phyloP scores from a whole-genome alignment of 106 monocot genomes.

The Allium sativum region DNA sequence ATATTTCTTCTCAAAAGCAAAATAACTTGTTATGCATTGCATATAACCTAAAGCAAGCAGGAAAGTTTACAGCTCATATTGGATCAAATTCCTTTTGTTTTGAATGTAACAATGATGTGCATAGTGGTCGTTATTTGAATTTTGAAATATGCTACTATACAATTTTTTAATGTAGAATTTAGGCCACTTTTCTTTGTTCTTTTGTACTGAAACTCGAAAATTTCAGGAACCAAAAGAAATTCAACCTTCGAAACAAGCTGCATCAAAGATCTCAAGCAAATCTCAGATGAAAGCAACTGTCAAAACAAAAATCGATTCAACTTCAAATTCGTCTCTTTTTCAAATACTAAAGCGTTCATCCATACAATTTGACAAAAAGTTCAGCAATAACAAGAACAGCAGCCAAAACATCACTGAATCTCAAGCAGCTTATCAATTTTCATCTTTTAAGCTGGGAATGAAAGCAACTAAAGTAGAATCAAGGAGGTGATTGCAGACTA shows the following conservation, averaged over 20 bases:
- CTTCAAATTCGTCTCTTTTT: slow-evolving; percentile 48
- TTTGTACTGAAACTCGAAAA: slow-evolving; percentile 1
- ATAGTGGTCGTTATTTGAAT: no score
- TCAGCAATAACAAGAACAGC: not conserved
- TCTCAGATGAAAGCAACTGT: slow-evolving; percentile 34
- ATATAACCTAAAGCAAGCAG: no score
- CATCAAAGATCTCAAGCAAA: slow-evolving; percentile 18
- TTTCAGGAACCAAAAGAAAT: slow-evolving; percentile 34
- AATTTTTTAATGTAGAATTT: not conserved
- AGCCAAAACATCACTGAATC: slow-evolving; percentile 21
- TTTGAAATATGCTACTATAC: not conserved
- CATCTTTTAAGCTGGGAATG: slow-evolving; percentile 43
- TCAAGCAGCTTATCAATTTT: slow-evolving; percentile 41
- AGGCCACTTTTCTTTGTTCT: not conserved
- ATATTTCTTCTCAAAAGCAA: no score
- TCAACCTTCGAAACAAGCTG: slow-evolving; percentile 10
- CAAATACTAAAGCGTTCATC: slow-evolving; percentile 59
- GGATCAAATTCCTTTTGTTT: no score
- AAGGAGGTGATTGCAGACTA: slow-evolving; percentile 15
- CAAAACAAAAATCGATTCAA: slow-evolving; percentile 9
- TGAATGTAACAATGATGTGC: no score
- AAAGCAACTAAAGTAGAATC: slow-evolving; percentile 20
- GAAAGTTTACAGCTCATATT: no score
- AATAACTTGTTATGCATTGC: no score
- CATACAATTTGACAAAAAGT: slow-evolving; percentile 22